Evolutionary conservation across 345 rosid genomes (phyloP), one percentile per base, ranked within the genome.

Genomic region (Aquilaria sinensis): DNA sequence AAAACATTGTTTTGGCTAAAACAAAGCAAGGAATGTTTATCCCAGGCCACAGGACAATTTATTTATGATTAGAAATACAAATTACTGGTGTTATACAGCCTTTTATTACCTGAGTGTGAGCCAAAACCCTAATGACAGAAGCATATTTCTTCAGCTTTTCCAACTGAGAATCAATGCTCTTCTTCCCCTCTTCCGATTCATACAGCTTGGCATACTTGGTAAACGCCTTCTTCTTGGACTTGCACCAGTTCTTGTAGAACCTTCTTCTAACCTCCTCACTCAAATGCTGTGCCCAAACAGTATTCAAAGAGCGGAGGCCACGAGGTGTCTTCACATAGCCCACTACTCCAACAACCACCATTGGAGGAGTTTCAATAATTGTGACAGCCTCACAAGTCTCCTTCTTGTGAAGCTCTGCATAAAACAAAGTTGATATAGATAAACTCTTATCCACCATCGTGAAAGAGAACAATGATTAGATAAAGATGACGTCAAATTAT

Each of bases 331-430:
- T 87, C 58, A 89, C 80, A 15, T 87, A 87, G 10, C 87, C 95
- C 60, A 90, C 95, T 67, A 90, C 92, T 49, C 95, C 97, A 70
- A 90, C 92, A 64, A 87, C 76, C 3, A 89, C 81, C 89, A 89
- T 79, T 14, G 96, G 86, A 49, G 96, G 96, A 49, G 96, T 83
- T 67, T 89, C 96, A 70, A 89, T 31, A 15, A 89, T 71, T 1
- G 96, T 89, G 51, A 90, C 97, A 55, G 97, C 94, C 68, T 90
- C 97, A 47, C 95, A 87, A 1, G 97, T 85, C 80, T 90, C 95
- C 75, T 90, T 90, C 85, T 90, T 90, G 86, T 87, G 97, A 59
- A 90, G 92, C 80, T 90, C 93, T 89, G 53, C 15, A 56, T 15
- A n/a, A 55, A 51, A 53, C 10, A 29, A 9, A 41, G 58, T 30